These are phyloP conservation scores for Nitzschia palea DNA, from an alignment of 108 stramenopile species.

Conservation along the genomic window DNA sequence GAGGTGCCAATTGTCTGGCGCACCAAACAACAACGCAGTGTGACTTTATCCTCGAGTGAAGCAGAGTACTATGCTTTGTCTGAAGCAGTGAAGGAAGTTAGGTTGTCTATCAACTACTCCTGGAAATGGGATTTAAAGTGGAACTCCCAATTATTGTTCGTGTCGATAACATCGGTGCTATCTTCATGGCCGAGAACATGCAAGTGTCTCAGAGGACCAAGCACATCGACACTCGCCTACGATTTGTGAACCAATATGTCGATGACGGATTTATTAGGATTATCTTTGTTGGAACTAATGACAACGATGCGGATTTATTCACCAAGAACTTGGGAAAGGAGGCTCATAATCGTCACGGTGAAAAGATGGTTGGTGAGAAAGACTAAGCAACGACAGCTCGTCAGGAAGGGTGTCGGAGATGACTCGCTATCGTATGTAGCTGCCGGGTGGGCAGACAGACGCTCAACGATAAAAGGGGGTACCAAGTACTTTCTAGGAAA, in stretches of 20 bases:
- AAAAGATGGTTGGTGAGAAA: neutral
- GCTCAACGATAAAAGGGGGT: too few relatives aligned
- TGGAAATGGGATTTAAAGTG: slow-evolving; percentile 19
- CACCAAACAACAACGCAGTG: slow-evolving; percentile 6
- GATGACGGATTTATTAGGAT: neutral
- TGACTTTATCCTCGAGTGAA: slow-evolving; percentile 21
- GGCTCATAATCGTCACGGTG: neutral
- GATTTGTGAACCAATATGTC: neutral
- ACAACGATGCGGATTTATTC: neutral
- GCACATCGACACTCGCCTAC: neutral
- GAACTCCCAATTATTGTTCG: slow-evolving; percentile 24
- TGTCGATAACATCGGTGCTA: slow-evolving; percentile 36
- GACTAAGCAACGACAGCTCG: neutral
- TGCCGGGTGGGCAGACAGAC: too few relatives aligned
- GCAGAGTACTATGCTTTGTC: slow-evolving; percentile 25
- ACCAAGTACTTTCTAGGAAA: too few relatives aligned
- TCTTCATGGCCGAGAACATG: slow-evolving; percentile 24
- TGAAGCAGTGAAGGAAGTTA: slow-evolving; percentile 17
- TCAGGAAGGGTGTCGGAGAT: neutral
- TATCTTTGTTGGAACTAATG: neutral
- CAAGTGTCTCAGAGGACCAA: neutral
- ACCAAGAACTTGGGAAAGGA: neutral
- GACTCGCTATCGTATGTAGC: neutral
- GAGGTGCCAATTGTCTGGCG: slow-evolving; percentile 24
- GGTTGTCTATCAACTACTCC: slow-evolving; percentile 13